Evolutionary conservation across 2,329 filamentous ascomycete species (phyloP), one percentile per base, ranked within the genome.

Genomic region (Aspergillus felis): DNA sequence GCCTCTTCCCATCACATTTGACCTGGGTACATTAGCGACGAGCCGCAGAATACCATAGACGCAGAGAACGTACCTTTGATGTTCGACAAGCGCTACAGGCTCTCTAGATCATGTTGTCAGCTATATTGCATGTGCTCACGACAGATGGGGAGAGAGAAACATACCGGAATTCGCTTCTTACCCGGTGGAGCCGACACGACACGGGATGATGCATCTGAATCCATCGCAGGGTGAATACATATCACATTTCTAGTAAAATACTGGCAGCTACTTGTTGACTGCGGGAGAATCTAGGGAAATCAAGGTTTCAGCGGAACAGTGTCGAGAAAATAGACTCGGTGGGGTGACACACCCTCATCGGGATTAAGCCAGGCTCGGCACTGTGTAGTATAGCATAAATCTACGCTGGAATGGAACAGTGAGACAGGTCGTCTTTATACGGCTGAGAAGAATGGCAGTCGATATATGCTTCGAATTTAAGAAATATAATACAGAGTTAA

Each of bases 161-260:
- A 32, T 68, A 74, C 72, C 50, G 73, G 73, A 25, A 74, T 71
- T 9, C 73, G 68, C 56, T 72, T 75, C 57, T 73, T 75, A 14
- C 69, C 67, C 10, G 60, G 54, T 27, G 68, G 66, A 14, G 61
- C 60, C 8, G 66, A 60, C 4, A 68, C 38, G 14, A 65, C 41
- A 35, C 64, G 57, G 3, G 66, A 55, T 1, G 66, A 60, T 6
- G 63, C 63, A 4, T 68, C 65, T 1, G 62, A 58, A 3, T 66
- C 60, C 62, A 71, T 69, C 32, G 32, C 32, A 38, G 32, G 1
- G 1, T 59, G n/a, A 3, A 55, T 14, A 55, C 7, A 38, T n/a
- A 3, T 50, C 38, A 46, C 50, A 38, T 38, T 3, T 17, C 3
- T 5, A n/a, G 6, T 7, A 3, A 38, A 38, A 17, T 17, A 17